Base-by-base conservation (phyloP, 768 basidiomycete species). In the Rickenella mellea region DNA sequence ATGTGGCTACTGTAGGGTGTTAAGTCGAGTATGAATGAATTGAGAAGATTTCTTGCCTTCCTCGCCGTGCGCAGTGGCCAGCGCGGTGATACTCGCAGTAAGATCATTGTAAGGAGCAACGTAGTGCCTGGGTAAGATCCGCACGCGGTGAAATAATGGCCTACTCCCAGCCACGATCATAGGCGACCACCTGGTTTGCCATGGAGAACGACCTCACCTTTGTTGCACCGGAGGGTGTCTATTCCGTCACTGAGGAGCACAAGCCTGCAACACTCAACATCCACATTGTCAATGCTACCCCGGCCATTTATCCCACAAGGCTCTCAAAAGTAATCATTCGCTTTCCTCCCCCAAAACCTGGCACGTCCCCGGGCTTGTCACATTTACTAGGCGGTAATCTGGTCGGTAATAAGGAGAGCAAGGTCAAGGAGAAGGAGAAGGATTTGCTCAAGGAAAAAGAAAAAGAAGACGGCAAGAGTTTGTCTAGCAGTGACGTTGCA, bases 171-270 rank as follows among this genome's bases (percentile, higher is more conserved):
- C n/a, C n/a, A n/a, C n/a, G n/a, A n/a, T n/a, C n/a, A n/a, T n/a
- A n/a, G n/a, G n/a, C n/a, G n/a, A n/a, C n/a, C n/a, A n/a, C n/a
- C n/a, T n/a, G n/a, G n/a, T n/a, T n/a, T 26, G 32, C 27, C 50
- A 86, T 87, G 81, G 85, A 89, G 69, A 84, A 73, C 70, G 85
- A 87, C 41, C 73, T 75, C 46, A 83, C 85, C 21, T 89, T 91
- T 61, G 81, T 89, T 33, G 87, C 88, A 26, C 88, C 88, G 40
- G 88, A 91, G 61, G 88, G 88, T 51, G 85, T 90, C 31, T 91
- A 91, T 67, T 81, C 85, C 20, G 74, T 88, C 57, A 86, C 82
- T 14, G 88, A 90, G 52, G 89, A 90, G 55, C 80, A 85, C 69
- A 87, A 80, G 59, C 78, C 83, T 0, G 64, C 70, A 32, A 57